Percentiles rank a stretch among this genome's conserved stretches.
phyloP scores from a whole-genome alignment of 2,329 filamentous ascomycete genomes.

The Paramyrothecium sp. region DNA sequence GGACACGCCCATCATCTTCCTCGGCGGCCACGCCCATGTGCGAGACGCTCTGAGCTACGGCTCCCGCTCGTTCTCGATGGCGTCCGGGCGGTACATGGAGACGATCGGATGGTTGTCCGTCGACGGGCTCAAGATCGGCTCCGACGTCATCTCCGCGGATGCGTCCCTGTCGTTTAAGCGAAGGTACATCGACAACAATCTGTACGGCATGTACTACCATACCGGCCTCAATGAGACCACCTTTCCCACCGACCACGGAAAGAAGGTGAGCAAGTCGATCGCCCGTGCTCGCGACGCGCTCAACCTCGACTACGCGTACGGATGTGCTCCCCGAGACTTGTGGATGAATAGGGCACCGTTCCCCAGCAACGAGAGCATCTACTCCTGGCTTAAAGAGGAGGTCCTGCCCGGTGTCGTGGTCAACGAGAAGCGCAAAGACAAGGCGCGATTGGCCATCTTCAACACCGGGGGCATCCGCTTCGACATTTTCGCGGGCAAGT shows the following conservation, averaged over 20 bases:
- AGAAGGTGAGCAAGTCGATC: constrained; percentile 70
- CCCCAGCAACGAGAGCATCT: constrained; percentile 72
- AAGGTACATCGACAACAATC: constrained; percentile 91
- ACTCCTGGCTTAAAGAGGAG: constrained; percentile 73
- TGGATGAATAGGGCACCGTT: constrained; percentile 83
- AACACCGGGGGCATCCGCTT: constrained; percentile 94
- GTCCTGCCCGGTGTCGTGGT: constrained; percentile 69
- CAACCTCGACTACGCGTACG: constrained; percentile 69
- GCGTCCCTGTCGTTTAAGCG: constrained; percentile 63
- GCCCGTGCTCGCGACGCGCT: constrained; percentile 66
- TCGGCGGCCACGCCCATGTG: constrained; percentile 88
- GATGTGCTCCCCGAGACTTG: constrained; percentile 78
- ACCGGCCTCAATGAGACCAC: constrained; percentile 67
- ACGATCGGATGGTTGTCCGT: constrained; percentile 94
- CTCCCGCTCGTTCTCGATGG: constrained; percentile 72
- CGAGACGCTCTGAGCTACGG: constrained; percentile 83
- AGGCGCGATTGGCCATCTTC: constrained; percentile 69
- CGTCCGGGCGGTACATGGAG: constrained; percentile 90
- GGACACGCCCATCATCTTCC: constrained; percentile 85
- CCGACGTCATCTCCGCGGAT: constrained; percentile 24
- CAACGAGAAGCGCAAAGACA: constrained; percentile 55
- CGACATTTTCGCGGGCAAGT: constrained; percentile 89
- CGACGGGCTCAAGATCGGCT: constrained; percentile 49
- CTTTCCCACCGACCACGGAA: constrained; percentile 75
- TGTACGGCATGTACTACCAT: constrained; percentile 81